These are phyloP conservation scores for Oryza nivara DNA, from an alignment of 176 grass and related monocot genomes.

Conservation along the genomic window DNA sequence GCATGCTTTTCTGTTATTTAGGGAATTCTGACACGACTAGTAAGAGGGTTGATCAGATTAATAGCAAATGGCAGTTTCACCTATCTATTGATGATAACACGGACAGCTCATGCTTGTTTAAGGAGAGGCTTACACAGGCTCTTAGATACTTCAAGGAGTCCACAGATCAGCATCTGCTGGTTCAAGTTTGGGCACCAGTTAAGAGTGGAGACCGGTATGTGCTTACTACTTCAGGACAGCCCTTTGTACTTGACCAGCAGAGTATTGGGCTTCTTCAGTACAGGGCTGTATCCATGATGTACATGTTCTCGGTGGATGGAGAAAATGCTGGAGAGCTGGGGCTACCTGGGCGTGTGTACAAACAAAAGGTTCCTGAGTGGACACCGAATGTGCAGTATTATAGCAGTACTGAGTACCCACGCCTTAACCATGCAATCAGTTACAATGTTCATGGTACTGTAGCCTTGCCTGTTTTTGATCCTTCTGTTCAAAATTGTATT, in stretches of 20 bases:
- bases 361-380: constrained; percentile 94
- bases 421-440: constrained; percentile 86
- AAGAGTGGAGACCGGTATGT: constrained; percentile 77
- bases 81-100: constrained; percentile 51
- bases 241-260: constrained; percentile 80
- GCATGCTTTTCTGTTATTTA: constrained; percentile 38
- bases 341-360: constrained; percentile 88
- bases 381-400: constrained; percentile 97
- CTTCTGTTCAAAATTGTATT: constrained; percentile 70
- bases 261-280: constrained; percentile 84
- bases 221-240: constrained; percentile 94
- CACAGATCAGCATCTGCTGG: constrained; percentile 81
- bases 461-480: constrained; percentile 93
- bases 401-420: constrained; percentile 77
- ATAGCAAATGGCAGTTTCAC: constrained; percentile 58
- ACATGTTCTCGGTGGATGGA: constrained; percentile 89
- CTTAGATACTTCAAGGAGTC: constrained; percentile 93
- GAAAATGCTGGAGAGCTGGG: constrained; percentile 71
- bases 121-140: constrained; percentile 81
- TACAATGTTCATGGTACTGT: constrained; percentile 91
- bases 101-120: constrained; percentile 64
- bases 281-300: constrained; percentile 84
- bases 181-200: constrained; percentile 97
- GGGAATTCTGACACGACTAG: constrained; percentile 51
- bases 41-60: constrained; percentile 50